Evolutionary conservation across 78 protist genomes (phyloP).

Genomic region (Dictyostelium purpureum): DNA sequence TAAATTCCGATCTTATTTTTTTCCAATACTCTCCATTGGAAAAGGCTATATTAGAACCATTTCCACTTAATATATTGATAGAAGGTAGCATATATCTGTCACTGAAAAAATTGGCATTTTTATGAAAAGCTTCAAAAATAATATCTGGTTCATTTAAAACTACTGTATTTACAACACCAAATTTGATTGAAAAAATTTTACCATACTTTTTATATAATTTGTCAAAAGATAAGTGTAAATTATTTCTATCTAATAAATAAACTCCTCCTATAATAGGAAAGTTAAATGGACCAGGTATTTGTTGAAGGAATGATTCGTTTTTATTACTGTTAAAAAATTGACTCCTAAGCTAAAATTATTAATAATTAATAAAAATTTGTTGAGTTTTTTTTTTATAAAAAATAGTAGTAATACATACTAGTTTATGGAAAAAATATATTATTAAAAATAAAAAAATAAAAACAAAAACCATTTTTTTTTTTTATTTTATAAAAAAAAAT

Average conservation of each 20-base stretch:
- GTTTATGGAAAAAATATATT: no score
- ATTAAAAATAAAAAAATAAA: no score
- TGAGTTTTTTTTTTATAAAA: no score
- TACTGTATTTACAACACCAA: slow-evolving; percentile 29
- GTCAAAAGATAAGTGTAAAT: not conserved
- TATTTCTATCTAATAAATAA: slow-evolving; percentile 7
- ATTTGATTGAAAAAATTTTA: not conserved
- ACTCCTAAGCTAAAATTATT: no score
- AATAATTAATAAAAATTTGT: no score
- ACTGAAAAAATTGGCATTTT: not conserved
- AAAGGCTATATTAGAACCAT: not conserved
- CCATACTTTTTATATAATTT: slow-evolving; percentile 30
- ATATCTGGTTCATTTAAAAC: slow-evolving; percentile 25
- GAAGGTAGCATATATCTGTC: slow-evolving; percentile 2
- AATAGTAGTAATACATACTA: no score
- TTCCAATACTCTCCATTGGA: slow-evolving; percentile 17
- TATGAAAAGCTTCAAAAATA: not conserved
- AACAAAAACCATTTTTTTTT: no score
- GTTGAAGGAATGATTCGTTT: no score
- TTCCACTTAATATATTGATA: not conserved
- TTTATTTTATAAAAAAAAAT: no score
- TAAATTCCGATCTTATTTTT: not conserved
- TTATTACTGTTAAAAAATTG: no score
- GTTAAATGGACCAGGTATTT: slow-evolving; percentile 37
- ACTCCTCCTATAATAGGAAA: slow-evolving; percentile 13